Evolutionary conservation across 2,329 filamentous ascomycete species (phyloP).

Genomic region (Monilinia aucupariae): DNA sequence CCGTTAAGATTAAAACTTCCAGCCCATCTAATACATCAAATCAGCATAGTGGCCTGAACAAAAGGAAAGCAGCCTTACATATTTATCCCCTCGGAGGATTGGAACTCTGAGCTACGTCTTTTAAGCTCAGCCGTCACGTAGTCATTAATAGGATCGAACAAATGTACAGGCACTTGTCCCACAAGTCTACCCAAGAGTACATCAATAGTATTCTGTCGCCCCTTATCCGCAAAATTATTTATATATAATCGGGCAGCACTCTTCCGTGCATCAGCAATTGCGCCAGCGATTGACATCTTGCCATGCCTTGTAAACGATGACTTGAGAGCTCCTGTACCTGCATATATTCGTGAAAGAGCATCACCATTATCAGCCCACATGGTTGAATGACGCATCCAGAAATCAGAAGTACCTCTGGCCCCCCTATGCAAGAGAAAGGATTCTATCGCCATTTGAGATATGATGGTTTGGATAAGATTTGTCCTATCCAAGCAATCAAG

Average conservation of each 20-base stretch:
- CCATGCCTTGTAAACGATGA: constrained; percentile 90
- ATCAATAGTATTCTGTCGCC: constrained; percentile 89
- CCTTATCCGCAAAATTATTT: constrained; percentile 95
- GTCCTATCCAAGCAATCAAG: constrained; percentile 93
- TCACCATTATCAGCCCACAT: constrained; percentile 98
- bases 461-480: constrained; percentile 91
- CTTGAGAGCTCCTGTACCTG: constrained; percentile 91
- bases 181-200: constrained; percentile 81
- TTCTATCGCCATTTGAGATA: constrained; percentile 89
- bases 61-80: constrained; percentile 42
- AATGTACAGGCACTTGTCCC: constrained; percentile 71
- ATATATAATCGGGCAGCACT: constrained; percentile 91
- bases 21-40: constrained; percentile 42
- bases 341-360: constrained; percentile 88
- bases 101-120: constrained; percentile 65
- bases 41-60: background rate
- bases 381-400: constrained; percentile 87
- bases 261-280: constrained; percentile 91
- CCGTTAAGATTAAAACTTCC: constrained; percentile 97
- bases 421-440: constrained; percentile 70
- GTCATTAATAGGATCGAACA: constrained; percentile 94
- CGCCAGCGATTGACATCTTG: constrained; percentile 91
- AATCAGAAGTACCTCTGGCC: constrained; percentile 67
- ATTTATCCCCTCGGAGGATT: constrained; percentile 65
- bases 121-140: constrained; percentile 72